phyloP scores from a whole-genome alignment of 1,139 yeast species.

The Kurtzmaniella quercitrusa region DNA sequence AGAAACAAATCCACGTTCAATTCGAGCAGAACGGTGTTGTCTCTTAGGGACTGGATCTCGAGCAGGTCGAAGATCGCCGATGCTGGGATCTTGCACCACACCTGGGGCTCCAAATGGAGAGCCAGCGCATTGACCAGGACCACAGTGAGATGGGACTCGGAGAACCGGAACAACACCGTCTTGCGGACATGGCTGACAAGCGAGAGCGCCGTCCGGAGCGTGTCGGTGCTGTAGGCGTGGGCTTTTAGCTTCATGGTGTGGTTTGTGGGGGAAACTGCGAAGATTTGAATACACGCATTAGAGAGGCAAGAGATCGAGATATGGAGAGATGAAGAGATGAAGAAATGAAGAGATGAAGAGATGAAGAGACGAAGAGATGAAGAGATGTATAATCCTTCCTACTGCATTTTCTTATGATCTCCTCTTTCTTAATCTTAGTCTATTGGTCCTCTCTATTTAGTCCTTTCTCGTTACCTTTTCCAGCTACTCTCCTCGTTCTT shows the following conservation, averaged over 20 bases:
- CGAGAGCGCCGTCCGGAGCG: slow-evolving; percentile 26
- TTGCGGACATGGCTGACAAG: slow-evolving; percentile 28
- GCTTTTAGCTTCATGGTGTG: slow-evolving; percentile 32
- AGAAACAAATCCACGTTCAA: slow-evolving; percentile 51
- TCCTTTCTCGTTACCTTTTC: no score
- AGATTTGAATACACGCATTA: no score
- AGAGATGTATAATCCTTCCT: no score
- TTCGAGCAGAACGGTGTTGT: slow-evolving; percentile 49
- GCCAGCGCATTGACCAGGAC: slow-evolving; percentile 42
- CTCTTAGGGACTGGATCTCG: slow-evolving; percentile 42
- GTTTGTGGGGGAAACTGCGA: background rate
- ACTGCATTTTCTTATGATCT: no score
- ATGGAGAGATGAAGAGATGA: background rate
- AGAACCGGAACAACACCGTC: slow-evolving; percentile 40
- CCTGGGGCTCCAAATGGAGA: slow-evolving; percentile 50
- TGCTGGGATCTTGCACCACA: slow-evolving; percentile 53
- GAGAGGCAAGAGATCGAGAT: no score
- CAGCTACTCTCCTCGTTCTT: no score
- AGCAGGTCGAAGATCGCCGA: slow-evolving; percentile 44
- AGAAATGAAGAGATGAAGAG: no score
- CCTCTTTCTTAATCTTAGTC: no score
- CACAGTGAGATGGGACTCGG: slow-evolving; percentile 41
- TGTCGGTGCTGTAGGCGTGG: slow-evolving; percentile 25
- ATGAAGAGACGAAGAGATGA: no score
- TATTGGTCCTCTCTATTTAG: no score